Base-by-base conservation (phyloP, 352 stramenopile species). In the Phytophthora cryptogea region DNA sequence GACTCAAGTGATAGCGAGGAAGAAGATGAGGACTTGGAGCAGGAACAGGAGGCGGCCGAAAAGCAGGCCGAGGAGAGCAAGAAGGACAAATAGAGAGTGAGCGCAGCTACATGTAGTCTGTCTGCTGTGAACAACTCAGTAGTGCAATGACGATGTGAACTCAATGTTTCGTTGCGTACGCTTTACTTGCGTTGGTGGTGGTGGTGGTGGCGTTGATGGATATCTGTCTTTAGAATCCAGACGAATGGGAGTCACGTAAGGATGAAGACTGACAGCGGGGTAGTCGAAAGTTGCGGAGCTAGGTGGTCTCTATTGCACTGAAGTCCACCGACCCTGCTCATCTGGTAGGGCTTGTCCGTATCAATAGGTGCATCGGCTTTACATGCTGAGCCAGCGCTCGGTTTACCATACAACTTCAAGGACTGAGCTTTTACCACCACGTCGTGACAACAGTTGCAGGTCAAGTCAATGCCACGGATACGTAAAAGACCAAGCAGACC, bases 1-100 rank as follows among this genome's bases (percentile, higher is more conserved):
- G 86, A 95, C 70, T 91, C 81, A 58, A 94, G 83, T 77, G 84
- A 94, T 85, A 92, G 81, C 69, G 84, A 93, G 69, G 84, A 91
- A 37, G 86, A 94, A 57, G 77, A 89, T 52, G 78, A 88, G 46
- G 78, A 89, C 47, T 58, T 72, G 52, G 63, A 70, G 13, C 62
- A 63, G 37, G 58, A 74, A 35, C 49, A 79, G 55, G 70, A 74
- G 37, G 70, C 78, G 68, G 70, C 54, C 54, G 81, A 88, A 68
- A 81, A 85, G 76, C 63, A 87, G 33, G 60, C 36, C 1, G 55
- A 90, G 61, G 72, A 86, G 52, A 83, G 49, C 63, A 86, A 86
- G 68, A 86, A 86, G 68, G 73, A 86, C 61, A 78, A 86, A 79
- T 86, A 83, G 73, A 85, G 36, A 58, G 59, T 37, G 55, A 70